Base-by-base conservation (phyloP, 1,139 yeast genomes). In the Saccharomyces hybrid region DNA sequence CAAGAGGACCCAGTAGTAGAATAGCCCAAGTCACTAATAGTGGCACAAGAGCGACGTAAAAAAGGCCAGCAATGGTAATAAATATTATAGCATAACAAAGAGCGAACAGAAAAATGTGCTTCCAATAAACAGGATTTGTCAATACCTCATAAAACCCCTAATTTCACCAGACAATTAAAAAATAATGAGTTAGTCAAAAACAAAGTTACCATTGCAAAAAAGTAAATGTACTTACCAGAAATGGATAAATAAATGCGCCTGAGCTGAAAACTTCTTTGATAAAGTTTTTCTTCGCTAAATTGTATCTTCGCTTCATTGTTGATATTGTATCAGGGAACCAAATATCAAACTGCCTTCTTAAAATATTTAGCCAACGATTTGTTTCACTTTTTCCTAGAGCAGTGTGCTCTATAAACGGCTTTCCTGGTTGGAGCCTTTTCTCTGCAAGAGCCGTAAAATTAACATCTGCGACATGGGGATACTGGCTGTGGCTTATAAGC, bases 161-260 rank as follows among this genome's bases (percentile, higher is more conserved):
- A 64, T 7, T 4, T 69, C 2, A 73, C 51, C 25, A 71, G 4
- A 59, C 74, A 70, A 5, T 20, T 64, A 46, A 63, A 44, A 51
- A 67, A 52, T 42, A 72, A 60, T 20, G 75, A 59, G 4, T 70
- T 31, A 54, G 20, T 38, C 55, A 51, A 28, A 50, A 49, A 13
- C 50, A 50, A 56, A 50, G 48, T 54, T 50, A 51, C 49, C 50
- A 52, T 7, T 9, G 28, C n/a, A 20, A 49, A 41, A 3, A 32
- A n/a, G 16, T 9, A 7, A 20, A 8, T n/a, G 27, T 52, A 57
- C 62, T 52, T 59, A 66, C 70, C 26, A 52, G 32, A 9, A 69
- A 48, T 2, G 74, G 69, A 57, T 61, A 66, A 30, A 61, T 44
- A 62, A 66, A 63, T 48, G 72, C 59, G 5, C 54, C 49, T 41